Conservation (phyloP, 139 green algal species). For the Tetradesmus lagerheimii region DNA sequence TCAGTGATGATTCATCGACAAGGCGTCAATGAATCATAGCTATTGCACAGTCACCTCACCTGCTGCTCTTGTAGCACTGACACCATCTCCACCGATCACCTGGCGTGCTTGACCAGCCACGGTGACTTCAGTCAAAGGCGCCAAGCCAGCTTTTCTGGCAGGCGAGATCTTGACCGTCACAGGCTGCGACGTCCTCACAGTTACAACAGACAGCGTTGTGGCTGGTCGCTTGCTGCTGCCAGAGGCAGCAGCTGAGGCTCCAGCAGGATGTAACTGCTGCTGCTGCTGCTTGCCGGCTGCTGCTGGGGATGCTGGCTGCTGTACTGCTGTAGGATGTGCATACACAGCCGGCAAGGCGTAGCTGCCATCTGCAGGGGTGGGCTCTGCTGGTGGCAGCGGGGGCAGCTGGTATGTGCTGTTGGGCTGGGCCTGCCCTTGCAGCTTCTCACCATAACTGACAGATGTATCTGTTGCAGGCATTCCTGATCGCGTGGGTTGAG, state of each 20-base stretch:
- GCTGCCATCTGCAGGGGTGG: neutral
- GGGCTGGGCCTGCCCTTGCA: neutral
- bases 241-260: too few relatives aligned
- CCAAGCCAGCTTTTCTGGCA: neutral
- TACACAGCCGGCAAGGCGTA: neutral
- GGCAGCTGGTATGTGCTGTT: neutral
- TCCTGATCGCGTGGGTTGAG: neutral
- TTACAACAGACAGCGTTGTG: neutral
- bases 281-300: neutral
- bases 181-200: neutral
- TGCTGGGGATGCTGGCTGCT: neutral
- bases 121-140: neutral
- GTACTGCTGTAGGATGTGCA: too few relatives aligned
- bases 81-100: neutral
- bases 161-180: neutral
- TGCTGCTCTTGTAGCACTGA: neutral
- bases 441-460: neutral
- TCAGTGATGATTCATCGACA: too few relatives aligned
- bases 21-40: too few relatives aligned
- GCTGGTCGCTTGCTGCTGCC: neutral
- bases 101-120: neutral
- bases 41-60: neutral
- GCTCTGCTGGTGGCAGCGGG: neutral
- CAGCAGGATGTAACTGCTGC: neutral
- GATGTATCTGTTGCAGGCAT: neutral